Conservation (phyloP, 139 green algal species). For the Chlamydomonas sp. region DNA sequence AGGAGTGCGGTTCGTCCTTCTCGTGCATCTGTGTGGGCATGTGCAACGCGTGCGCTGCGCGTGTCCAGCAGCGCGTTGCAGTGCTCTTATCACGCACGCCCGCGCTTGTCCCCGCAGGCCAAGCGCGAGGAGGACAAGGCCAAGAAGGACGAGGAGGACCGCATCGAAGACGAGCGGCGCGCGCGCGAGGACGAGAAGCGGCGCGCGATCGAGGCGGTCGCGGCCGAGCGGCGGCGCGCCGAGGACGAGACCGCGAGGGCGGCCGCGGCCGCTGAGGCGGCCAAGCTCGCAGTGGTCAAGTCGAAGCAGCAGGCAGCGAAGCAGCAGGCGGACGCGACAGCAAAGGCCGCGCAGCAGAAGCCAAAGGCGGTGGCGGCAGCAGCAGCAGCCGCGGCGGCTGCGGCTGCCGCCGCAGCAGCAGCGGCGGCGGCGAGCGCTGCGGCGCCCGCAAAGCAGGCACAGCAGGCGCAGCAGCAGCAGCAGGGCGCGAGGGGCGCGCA, state of each 20-base stretch:
- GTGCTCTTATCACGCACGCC: no score
- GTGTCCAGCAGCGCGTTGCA: no score
- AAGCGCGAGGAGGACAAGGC: conserved; percentile 63
- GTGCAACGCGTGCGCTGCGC: no score
- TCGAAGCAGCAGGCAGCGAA: conserved; percentile 16
- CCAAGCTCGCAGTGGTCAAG: no score
- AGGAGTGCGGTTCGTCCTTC: no score
- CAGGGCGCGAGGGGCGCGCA: conserved; percentile 6
- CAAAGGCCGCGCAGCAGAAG: conserved; percentile 11
- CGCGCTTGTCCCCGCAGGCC: no score
- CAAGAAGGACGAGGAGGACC: conserved; percentile 53
- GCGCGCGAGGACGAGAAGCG: conserved; percentile 33
- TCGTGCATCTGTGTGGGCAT: background rate
- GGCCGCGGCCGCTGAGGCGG: no score
- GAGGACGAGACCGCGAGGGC: conserved; percentile 10
- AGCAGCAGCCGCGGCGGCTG: conserved; percentile 14
- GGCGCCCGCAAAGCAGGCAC: conserved; percentile 4
- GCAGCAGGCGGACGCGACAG: conserved; percentile 19
- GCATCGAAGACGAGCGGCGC: conserved; percentile 24
- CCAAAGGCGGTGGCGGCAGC: conserved; percentile 12
- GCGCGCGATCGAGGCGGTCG: conserved; percentile 38
- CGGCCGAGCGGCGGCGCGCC: conserved; percentile 19
- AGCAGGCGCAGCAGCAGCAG: conserved; percentile 14
- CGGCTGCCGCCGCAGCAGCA: conserved; percentile 9
- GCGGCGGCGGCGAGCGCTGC: background rate